Evolutionary conservation across 2,329 filamentous ascomycete genomes (phyloP).

Genomic region (Macrophomina pseudophaseolina): DNA sequence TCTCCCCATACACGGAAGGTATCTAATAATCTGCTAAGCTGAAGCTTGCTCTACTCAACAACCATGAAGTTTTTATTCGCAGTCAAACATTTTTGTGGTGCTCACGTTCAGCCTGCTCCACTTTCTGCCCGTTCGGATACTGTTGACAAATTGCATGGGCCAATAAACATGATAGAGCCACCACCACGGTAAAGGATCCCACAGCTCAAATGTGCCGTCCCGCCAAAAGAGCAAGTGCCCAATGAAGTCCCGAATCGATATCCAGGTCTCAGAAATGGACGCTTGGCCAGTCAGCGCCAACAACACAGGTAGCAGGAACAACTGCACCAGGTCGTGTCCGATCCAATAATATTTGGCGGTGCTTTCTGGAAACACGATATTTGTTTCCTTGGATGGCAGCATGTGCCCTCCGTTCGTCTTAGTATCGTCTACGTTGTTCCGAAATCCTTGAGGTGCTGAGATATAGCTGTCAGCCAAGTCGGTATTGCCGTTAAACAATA

Average conservation of each 20-base stretch:
- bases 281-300: conserved; percentile 18
- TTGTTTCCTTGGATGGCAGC: conserved; percentile 28
- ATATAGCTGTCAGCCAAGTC: conserved; percentile 61
- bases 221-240: conserved; percentile 53
- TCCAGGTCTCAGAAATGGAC: conserved; percentile 28
- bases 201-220: conserved; percentile 56
- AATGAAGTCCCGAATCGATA: conserved; percentile 37
- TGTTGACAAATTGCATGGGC: conserved; percentile 57
- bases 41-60: no score
- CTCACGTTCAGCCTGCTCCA: conserved; percentile 74
- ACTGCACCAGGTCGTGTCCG: conserved; percentile 67
- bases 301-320: conserved; percentile 48
- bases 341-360: conserved; percentile 64
- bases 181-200: conserved; percentile 58
- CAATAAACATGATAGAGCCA: conserved; percentile 60
- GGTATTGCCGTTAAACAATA: conserved; percentile 58
- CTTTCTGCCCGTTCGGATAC: conserved; percentile 51
- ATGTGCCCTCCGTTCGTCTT: conserved; percentile 25
- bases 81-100: conserved; percentile 63
- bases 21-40: no score
- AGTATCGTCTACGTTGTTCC: conserved; percentile 32
- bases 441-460: conserved; percentile 44
- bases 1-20: neutral
- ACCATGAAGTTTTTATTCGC: neutral
- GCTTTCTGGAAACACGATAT: conserved; percentile 29